Evolutionary conservation across 116 monocot species (phyloP).

Genomic region (Zostera marina): DNA sequence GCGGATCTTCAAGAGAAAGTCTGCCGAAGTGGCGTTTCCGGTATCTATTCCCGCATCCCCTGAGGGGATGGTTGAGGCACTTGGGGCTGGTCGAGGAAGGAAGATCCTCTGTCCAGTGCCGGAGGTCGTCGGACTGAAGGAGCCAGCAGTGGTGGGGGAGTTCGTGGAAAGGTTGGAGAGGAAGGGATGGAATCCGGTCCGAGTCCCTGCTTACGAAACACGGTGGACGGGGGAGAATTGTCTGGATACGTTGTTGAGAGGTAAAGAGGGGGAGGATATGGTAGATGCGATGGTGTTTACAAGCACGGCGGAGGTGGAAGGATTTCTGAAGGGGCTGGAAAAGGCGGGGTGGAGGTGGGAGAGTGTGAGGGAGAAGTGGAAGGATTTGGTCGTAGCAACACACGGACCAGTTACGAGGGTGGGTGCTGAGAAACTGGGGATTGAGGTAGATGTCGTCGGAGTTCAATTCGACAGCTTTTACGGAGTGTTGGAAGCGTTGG

Average conservation of each 20-base stretch:
- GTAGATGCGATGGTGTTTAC: conserved; percentile 71
- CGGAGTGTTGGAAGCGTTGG: conserved; percentile 27
- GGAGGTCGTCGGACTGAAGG: conserved; percentile 33
- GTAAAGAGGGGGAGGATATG: conserved; percentile 10
- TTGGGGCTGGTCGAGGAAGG: conserved; percentile 45
- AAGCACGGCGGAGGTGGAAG: conserved; percentile 84
- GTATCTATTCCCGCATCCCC: conserved; percentile 54
- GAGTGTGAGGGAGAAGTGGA: conserved; percentile 37
- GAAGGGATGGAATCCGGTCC: conserved; percentile 36
- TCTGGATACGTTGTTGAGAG: conserved; percentile 23
- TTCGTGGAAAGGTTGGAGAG: conserved; percentile 34
- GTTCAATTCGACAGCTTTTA: conserved; percentile 33
- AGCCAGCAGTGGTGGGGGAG: conserved; percentile 65
- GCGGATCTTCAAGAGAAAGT: conserved; percentile 13
- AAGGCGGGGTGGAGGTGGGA: conserved; percentile 47
- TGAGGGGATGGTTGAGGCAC: conserved; percentile 34
- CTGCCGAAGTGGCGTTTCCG: conserved; percentile 20
- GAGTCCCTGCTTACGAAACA: conserved; percentile 63
- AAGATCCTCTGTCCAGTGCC: conserved; percentile 65
- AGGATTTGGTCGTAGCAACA: conserved; percentile 41
- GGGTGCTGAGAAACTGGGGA: conserved; percentile 46
- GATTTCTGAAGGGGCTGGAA: conserved; percentile 54
- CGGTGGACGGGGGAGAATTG: conserved; percentile 54
- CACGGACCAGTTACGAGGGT: conserved; percentile 79
- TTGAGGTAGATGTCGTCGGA: conserved; percentile 52